Evolutionary conservation across 441 rosid species (phyloP), one percentile per base, ranked within the genome.

Genomic region (Rhodomyrtus psidioides): DNA sequence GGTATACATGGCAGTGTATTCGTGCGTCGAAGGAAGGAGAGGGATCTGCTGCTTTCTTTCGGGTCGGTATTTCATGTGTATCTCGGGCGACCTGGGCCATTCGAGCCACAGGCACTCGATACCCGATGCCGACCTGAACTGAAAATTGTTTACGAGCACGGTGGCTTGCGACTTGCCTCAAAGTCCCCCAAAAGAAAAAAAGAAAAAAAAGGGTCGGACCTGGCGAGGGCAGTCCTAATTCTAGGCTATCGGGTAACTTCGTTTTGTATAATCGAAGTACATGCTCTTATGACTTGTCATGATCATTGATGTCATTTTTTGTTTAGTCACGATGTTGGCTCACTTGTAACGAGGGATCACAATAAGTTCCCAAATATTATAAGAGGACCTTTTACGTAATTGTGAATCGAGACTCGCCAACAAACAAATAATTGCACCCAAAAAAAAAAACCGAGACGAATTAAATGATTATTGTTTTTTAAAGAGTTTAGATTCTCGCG

Each of bases 191-290:
- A n/a, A n/a, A n/a, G n/a, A n/a, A n/a, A n/a, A n/a, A n/a, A n/a
- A n/a, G 15, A 28, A 60, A 28, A 16, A 28, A 60, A 28, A 5
- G 2, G 1, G 42, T 60, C 34, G 4, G 12, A 15, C 74, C 2
- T 2, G 17, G 19, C 6, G 0, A 16, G 12, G 5, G 19, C 4
- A 4, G 12, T 16, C 7, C 3, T n/a, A n/a, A n/a, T n/a, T n/a
- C n/a, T n/a, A n/a, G n/a, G n/a, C n/a, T n/a, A n/a, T n/a, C n/a
- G n/a, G n/a, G n/a, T n/a, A n/a, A n/a, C n/a, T n/a, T n/a, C n/a
- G n/a, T n/a, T n/a, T n/a, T n/a, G n/a, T n/a, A n/a, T n/a, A n/a
- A n/a, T n/a, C n/a, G n/a, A n/a, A n/a, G n/a, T n/a, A n/a, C n/a
- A n/a, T n/a, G n/a, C n/a, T n/a, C n/a, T n/a, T n/a, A n/a, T n/a